A percentile compares a stretch with the other conserved stretches of the same genome.
phyloP scores from a whole-genome alignment of 2,329 filamentous ascomycete genomes.

The Xylaria sp. region DNA sequence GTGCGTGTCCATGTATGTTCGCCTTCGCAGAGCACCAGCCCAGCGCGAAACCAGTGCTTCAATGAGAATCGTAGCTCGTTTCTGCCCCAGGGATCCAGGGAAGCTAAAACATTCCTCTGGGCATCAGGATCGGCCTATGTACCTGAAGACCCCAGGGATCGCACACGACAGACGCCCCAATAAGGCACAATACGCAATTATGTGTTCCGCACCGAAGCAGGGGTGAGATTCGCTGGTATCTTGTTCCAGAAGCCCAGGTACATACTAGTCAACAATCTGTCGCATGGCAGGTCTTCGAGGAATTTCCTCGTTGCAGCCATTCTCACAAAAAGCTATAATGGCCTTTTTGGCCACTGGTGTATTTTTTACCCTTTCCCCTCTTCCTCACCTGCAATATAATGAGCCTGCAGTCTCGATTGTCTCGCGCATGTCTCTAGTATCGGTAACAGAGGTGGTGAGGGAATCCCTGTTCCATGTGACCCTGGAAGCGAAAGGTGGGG shows the following conservation, averaged over 20 bases:
- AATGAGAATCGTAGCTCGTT: neutral
- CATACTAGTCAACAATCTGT: neutral
- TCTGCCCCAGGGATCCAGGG: constrained; percentile 7
- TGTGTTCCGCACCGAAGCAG: constrained; percentile 2
- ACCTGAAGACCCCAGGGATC: constrained; percentile 15
- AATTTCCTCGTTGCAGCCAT: neutral
- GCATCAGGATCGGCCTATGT: constrained; percentile 8
- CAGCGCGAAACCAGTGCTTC: neutral
- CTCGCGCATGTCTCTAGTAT: constrained; percentile 27
- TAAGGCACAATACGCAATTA: neutral
- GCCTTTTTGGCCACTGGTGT: constrained; percentile 8
- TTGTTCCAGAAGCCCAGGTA: no score
- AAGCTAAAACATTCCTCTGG: constrained; percentile 15
- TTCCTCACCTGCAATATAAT: no score
- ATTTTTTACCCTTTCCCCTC: constrained; percentile 8
- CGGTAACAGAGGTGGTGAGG: constrained; percentile 24
- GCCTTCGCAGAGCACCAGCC: neutral
- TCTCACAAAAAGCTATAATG: neutral
- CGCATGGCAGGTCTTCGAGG: neutral
- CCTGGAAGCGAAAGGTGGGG: constrained; percentile 23
- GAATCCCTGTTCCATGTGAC: constrained; percentile 21
- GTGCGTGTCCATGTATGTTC: no score
- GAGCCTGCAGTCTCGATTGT: constrained; percentile 22
- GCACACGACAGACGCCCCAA: constrained; percentile 3
- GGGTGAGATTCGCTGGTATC: no score